Base-by-base conservation (phyloP, 2,329 filamentous ascomycete genomes). In the Coleophoma eucalyptorum region DNA sequence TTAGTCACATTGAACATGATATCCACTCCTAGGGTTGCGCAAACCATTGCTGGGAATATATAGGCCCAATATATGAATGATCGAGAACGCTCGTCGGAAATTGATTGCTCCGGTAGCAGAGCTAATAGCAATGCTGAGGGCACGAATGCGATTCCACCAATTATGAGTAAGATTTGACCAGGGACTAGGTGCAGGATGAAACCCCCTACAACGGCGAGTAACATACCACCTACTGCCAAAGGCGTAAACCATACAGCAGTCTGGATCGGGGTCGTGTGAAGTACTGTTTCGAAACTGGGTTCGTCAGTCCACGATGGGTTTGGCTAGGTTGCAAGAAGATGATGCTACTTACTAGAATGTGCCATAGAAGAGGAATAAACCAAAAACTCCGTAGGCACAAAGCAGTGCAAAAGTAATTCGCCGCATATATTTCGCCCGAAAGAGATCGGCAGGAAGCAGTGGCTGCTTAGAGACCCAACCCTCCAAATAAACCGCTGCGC, bases 1-100 rank as follows among this genome's bases (percentile, higher is more conserved):
- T 85, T 90, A 18, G 81, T 80, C 3, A 90, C 78, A 60, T 84
- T 89, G 69, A 83, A 90, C n/a, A 80, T 81, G 47, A 90, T 80
- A 61, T 91, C 87, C 52, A 90, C 81, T 16, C 84, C 86, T 33
- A 90, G 72, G 0, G 87, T 91, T 15, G 75, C 77, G 54, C 81
- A 78, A 3, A 84, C 61, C 81, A 86, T 86, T 52, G 80, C 72
- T 0, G 86, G 83, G 61, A 90, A 89, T 20, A 88, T 73, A 59
- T 78, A 90, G 0, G 83, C 78, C 87, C 87, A 91, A 71, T 59
- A n/a, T n/a, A n/a, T n/a, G n/a, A n/a, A n/a, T n/a, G n/a, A n/a
- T n/a, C n/a, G n/a, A n/a, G n/a, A n/a, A n/a, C n/a, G n/a, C n/a
- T n/a, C n/a, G n/a, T n/a, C n/a, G n/a, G n/a, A 59, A 10, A 61